phyloP scores from a whole-genome alignment of 2,329 filamentous ascomycete species.

The Hysterium pulicare region DNA sequence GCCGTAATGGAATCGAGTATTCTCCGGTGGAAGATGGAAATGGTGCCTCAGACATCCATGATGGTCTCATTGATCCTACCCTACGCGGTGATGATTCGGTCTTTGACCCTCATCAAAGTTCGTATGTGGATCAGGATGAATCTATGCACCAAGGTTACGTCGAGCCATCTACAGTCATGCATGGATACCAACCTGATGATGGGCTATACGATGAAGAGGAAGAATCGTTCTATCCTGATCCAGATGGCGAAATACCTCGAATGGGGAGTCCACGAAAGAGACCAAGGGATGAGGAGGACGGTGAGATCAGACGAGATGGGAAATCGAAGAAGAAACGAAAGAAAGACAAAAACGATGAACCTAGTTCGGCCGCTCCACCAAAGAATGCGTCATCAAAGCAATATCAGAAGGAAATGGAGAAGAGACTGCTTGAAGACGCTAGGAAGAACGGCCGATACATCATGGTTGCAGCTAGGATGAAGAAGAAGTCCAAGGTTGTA shows the following conservation, averaged over 20 bases:
- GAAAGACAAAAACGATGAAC: slow-evolving; percentile 37
- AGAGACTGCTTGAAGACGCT: slow-evolving; percentile 40
- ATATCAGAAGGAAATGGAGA: slow-evolving; percentile 48
- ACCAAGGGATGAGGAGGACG: slow-evolving; percentile 23
- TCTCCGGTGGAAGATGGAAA: slow-evolving; percentile 32
- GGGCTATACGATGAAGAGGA: slow-evolving; percentile 13
- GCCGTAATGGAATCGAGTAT: slow-evolving; percentile 41
- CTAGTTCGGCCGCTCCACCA: slow-evolving; percentile 27
- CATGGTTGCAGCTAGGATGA: slow-evolving; percentile 45
- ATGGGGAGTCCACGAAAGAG: slow-evolving; percentile 28
- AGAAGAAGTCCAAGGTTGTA: slow-evolving; percentile 44
- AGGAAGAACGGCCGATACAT: slow-evolving; percentile 45
- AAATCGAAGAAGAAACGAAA: slow-evolving; percentile 21
- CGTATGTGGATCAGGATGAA: background rate
- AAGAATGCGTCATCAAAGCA: slow-evolving; percentile 46
- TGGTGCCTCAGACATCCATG: slow-evolving; percentile 11
- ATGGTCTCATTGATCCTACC: slow-evolving; percentile 32
- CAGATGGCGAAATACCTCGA: slow-evolving; percentile 26
- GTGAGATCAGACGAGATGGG: slow-evolving; percentile 20
- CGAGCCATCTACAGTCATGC: slow-evolving; percentile 13
- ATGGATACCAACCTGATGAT: slow-evolving; percentile 11
- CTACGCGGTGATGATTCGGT: slow-evolving; percentile 16
- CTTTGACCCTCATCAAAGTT: background rate
- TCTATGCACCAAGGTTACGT: slow-evolving; percentile 8
- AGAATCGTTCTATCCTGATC: slow-evolving; percentile 22